These are phyloP conservation scores for Annona squamosa DNA, from an alignment of 164 flowering plant genomes.

Conservation along the genomic window DNA sequence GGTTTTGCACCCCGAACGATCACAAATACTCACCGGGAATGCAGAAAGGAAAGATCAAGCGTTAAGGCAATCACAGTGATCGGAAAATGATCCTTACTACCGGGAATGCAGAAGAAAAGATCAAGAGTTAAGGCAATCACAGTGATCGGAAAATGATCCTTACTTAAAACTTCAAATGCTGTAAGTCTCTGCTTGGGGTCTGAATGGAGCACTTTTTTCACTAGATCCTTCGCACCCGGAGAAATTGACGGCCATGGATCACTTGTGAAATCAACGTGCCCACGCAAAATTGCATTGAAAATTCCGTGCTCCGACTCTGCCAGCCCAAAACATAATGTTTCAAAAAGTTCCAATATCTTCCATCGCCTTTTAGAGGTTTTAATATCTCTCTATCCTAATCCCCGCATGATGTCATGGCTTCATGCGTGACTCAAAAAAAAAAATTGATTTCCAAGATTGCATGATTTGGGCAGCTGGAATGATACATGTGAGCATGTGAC, in stretches of 20 bases:
- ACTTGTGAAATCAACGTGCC: conserved; percentile 63
- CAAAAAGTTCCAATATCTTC: background rate
- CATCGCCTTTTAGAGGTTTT: background rate
- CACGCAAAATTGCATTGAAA: conserved; percentile 74
- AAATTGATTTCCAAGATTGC: no score
- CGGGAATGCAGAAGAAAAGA: no score
- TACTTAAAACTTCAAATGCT: conserved; percentile 80
- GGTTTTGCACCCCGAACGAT: no score
- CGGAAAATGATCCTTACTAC: conserved; percentile 23
- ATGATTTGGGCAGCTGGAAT: background rate
- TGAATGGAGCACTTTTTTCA: conserved; percentile 67
- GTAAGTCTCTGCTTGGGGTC: conserved; percentile 82
- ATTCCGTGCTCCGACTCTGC: conserved; percentile 84
- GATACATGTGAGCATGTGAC: background rate
- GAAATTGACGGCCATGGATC: conserved; percentile 92
- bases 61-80: background rate
- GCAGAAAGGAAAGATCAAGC: no score
- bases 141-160: conserved; percentile 9
- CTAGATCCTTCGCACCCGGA: conserved; percentile 75
- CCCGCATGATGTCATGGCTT: background rate
- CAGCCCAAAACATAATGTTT: background rate
- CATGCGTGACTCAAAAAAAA: background rate
- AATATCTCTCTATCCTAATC: background rate
- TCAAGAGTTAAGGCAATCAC: background rate
- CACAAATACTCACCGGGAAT: no score